phyloP scores from a whole-genome alignment of 805 yeast genomes.

The Candida patagonica region DNA sequence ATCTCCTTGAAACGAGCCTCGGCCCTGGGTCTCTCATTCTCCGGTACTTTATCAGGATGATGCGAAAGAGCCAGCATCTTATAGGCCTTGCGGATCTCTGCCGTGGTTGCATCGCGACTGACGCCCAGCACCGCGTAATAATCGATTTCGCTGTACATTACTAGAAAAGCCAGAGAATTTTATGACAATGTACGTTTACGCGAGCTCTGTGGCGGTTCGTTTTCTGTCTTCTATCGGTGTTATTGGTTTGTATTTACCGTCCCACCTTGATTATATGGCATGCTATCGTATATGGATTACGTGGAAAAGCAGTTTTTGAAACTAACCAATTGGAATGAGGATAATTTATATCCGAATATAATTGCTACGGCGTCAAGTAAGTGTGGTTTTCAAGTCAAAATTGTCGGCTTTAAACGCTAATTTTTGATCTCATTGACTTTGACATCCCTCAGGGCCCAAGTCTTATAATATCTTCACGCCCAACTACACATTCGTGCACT shows the following conservation, averaged over 20 bases:
- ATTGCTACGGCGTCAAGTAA: conserved; percentile 55
- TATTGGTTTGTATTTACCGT: neutral
- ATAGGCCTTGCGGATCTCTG: conserved; percentile 77
- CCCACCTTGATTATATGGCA: conserved; percentile 21
- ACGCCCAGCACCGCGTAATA: conserved; percentile 65
- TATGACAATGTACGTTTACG: no score
- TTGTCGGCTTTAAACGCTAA: conserved; percentile 3
- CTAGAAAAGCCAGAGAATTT: no score
- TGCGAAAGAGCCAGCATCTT: conserved; percentile 69
- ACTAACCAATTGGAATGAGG: conserved; percentile 69
- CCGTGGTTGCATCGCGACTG: conserved; percentile 49
- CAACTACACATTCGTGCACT: conserved; percentile 62
- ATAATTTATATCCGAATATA: conserved; percentile 66
- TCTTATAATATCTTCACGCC: conserved; percentile 58
- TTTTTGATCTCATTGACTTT: conserved; percentile 53
- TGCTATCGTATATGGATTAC: conserved; percentile 84
- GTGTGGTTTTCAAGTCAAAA: neutral
- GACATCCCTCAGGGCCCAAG: conserved; percentile 57
- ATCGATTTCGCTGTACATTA: conserved; percentile 15
- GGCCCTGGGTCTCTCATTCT: conserved; percentile 56
- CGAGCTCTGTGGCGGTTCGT: neutral
- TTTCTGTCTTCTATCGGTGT: neutral
- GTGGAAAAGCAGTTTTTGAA: conserved; percentile 62
- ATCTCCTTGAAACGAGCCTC: conserved; percentile 78
- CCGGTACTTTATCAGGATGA: conserved; percentile 85